Evolutionary conservation across 192 early-diverging fungal species (phyloP).

Genomic region (Mortierella claussenii): DNA sequence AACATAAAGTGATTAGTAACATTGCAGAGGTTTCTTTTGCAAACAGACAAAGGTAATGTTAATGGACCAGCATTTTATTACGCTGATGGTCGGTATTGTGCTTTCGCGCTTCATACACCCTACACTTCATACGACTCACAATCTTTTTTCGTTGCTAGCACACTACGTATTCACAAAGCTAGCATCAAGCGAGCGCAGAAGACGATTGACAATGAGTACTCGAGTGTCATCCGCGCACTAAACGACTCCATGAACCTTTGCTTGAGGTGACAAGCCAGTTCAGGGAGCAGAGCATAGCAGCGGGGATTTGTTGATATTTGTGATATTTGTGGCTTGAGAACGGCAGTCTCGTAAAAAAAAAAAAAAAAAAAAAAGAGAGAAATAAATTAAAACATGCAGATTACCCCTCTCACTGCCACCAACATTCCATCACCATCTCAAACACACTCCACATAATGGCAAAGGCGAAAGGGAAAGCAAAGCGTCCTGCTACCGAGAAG

Average conservation of each 20-base stretch:
- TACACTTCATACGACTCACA: too few species aligned
- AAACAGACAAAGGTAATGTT: too few species aligned
- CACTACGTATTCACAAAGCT: constrained; percentile 2
- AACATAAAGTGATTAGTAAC: constrained; percentile 42
- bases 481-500: constrained; percentile 42
- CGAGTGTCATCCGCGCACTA: constrained; percentile 15
- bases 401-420: constrained; percentile 3
- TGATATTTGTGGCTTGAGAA: constrained; percentile 31
- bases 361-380: constrained; percentile 21
- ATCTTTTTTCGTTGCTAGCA: too few species aligned
- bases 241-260: constrained; percentile 36
- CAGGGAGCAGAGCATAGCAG: not conserved
- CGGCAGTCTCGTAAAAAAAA: constrained; percentile 28
- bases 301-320: not conserved
- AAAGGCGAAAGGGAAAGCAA: constrained; percentile 46
- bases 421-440: too few species aligned
- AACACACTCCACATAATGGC: constrained; percentile 9
- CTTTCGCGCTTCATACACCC: too few species aligned
- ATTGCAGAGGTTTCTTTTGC: too few species aligned
- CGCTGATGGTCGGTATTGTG: too few species aligned
- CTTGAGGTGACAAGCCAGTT: constrained; percentile 1
- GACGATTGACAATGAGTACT: constrained; percentile 15
- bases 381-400: constrained; percentile 7
- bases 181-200: constrained; percentile 1
- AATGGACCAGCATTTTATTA: too few species aligned